phyloP scores from a whole-genome alignment of 2,329 filamentous ascomycete species.

The Cladosporium sp. region DNA sequence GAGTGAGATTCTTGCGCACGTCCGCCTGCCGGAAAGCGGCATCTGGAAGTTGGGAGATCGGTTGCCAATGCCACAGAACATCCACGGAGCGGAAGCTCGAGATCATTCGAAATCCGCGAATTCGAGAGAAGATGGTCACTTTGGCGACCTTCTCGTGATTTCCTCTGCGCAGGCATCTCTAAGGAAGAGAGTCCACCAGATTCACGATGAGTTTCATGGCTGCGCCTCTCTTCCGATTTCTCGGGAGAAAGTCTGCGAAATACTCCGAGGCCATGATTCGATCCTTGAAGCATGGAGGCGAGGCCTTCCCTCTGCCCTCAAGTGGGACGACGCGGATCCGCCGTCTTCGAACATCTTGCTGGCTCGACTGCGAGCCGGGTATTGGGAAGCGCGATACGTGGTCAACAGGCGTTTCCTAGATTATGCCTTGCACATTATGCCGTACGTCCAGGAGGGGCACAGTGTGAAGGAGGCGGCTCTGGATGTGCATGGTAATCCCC shows the following conservation, averaged over 20 bases:
- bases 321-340: slow-evolving; percentile 63
- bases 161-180: no score
- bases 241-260: no score
- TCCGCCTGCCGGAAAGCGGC: not conserved
- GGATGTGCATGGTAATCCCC: slow-evolving; percentile 28
- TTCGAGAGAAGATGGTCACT: no score
- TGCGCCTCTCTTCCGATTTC: no score
- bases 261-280: no score
- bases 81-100: no score
- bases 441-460: slow-evolving; percentile 20
- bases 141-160: no score
- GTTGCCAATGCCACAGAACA: not conserved
- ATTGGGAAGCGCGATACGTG: slow-evolving; percentile 88
- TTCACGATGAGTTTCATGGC: no score
- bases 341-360: slow-evolving; percentile 73
- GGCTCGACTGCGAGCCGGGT: slow-evolving; percentile 85
- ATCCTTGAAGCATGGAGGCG: no score
- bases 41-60: not conserved
- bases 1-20: not conserved
- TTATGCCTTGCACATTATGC: slow-evolving; percentile 52
- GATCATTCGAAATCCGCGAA: no score
- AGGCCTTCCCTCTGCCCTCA: no score
- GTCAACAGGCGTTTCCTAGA: slow-evolving; percentile 76
- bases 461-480: slow-evolving; percentile 24
- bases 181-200: no score